Evolutionary conservation across 305 asterid species (phyloP).

Genomic region (Plantago lanceolata): DNA sequence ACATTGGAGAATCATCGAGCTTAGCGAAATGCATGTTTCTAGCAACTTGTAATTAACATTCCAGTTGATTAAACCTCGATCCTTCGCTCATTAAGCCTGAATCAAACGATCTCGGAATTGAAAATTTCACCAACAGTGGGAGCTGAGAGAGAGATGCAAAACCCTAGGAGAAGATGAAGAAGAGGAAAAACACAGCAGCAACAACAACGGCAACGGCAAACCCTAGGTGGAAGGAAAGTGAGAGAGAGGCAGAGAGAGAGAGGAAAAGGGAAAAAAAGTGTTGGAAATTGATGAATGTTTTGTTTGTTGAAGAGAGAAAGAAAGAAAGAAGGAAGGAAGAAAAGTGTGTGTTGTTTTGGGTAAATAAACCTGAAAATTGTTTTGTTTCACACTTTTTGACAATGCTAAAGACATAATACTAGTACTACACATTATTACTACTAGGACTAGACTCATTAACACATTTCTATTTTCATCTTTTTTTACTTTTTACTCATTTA

Average conservation of each 20-base stretch:
- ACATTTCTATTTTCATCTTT: not conserved
- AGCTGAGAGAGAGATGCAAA: not conserved
- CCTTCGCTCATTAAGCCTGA: slow-evolving; percentile 36
- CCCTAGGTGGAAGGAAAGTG: slow-evolving; percentile 50
- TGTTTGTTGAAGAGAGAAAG: slow-evolving; percentile 38
- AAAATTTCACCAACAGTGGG: slow-evolving; percentile 13
- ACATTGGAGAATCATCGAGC: slow-evolving; percentile 99
- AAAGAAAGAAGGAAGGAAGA: slow-evolving; percentile 22
- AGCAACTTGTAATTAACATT: slow-evolving; percentile 31
- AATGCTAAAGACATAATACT: not conserved
- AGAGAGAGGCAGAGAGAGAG: slow-evolving; percentile 34
- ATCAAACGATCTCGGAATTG: slow-evolving; percentile 33
- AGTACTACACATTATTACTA: not conserved
- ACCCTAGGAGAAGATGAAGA: slow-evolving; percentile 18
- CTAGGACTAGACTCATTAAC: not conserved
- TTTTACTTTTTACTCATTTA: too few species aligned
- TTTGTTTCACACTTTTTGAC: slow-evolving; percentile 7
- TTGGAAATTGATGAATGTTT: slow-evolving; percentile 61
- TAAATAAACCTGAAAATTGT: slow-evolving; percentile 3
- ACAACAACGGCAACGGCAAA: slow-evolving; percentile 35
- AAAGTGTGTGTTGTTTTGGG: not conserved
- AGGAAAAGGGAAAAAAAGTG: slow-evolving; percentile 21
- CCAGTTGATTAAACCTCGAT: slow-evolving; percentile 34
- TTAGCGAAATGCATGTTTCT: slow-evolving; percentile 85
- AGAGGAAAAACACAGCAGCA: slow-evolving; percentile 18